Base-by-base conservation (phyloP, 306 rosid species). In the Ceratonia siliqua region DNA sequence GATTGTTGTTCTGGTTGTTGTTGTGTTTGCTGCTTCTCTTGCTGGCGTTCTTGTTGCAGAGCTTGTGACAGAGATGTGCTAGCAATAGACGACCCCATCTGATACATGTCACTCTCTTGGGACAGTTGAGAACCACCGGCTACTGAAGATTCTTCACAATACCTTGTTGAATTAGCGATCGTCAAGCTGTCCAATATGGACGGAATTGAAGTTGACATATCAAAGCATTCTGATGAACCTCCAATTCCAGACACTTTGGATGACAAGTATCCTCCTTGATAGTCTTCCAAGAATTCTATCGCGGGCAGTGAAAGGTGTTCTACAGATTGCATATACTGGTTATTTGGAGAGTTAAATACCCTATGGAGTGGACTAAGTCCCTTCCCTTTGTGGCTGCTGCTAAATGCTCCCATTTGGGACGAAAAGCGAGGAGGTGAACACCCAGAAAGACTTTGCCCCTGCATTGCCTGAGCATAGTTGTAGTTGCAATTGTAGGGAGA, bases 331-430 rank as follows among this genome's bases (percentile, higher is more conserved):
- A 89, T 85, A 35, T 85, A 86, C 28, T 89, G 96, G 49, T 87
- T 89, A 28, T 86, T 87, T 9, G 91, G 91, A 5, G 93, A 91
- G 83, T 81, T 93, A 50, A 84, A 91, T 0, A 91, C 94, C 85
- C 75, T 88, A 6, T 90, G 96, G 20, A 94, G 96, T 3, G 98
- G 97, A 50, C 98, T 94, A 0, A 85, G 83, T 68, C 98, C 94
- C 68, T 91, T 93, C 43, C 96, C 92, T 84, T 89, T 93, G n/a
- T 69, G 68, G 43, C 5, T 65, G 70, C 84, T 87, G 36, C 81
- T 83, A 39, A 84, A 86, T 54, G 96, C 78, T 61, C 98, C 97
- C 9, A 83, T 43, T 0, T 79, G 88, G 2, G 92, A 78, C 0
- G 83, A 77, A 25, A 78, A 75, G 1, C 96, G 88, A 18, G 97